Percentiles rank a stretch among this genome's conserved stretches.
Evolutionary conservation across 331 rosid species (phyloP).

Genomic region (Malus hybrid): DNA sequence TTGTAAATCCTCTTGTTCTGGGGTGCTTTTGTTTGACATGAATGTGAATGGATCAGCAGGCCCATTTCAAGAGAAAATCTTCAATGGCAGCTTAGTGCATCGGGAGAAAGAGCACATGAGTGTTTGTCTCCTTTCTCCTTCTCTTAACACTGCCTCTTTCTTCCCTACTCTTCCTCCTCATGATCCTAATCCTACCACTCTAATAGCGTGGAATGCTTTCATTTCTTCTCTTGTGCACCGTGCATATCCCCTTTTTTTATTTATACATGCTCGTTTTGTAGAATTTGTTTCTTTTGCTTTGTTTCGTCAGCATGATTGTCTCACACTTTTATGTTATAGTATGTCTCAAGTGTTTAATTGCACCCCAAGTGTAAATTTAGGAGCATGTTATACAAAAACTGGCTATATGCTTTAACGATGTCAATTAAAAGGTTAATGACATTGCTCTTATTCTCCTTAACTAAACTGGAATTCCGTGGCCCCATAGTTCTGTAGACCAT

Average conservation of each 20-base stretch:
- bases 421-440: background rate
- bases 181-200: slow-evolving; percentile 53
- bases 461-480: background rate
- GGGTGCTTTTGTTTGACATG: slow-evolving; percentile 74
- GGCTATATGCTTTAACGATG: background rate
- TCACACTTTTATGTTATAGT: background rate
- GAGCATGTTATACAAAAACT: background rate
- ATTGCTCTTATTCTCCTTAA: background rate
- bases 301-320: background rate
- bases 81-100: slow-evolving; percentile 99
- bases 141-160: slow-evolving; percentile 90
- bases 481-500: background rate
- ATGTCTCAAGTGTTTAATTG: background rate
- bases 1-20: slow-evolving; percentile 58
- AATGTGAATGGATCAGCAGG: slow-evolving; percentile 99
- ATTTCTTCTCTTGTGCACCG: slow-evolving; percentile 54
- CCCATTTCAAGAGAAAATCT: slow-evolving; percentile 92
- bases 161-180: slow-evolving; percentile 73
- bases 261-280: slow-evolving; percentile 6
- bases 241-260: slow-evolving; percentile 27
- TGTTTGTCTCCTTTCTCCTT: slow-evolving; percentile 99
- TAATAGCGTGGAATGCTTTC: slow-evolving; percentile 52
- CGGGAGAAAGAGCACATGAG: slow-evolving; percentile 98
- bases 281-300: background rate
- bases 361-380: background rate